Percentiles rank a stretch among this genome's conserved stretches.
Evolutionary conservation across 2,329 filamentous ascomycete genomes (phyloP).

Genomic region (Sporothrix brasiliensis): DNA sequence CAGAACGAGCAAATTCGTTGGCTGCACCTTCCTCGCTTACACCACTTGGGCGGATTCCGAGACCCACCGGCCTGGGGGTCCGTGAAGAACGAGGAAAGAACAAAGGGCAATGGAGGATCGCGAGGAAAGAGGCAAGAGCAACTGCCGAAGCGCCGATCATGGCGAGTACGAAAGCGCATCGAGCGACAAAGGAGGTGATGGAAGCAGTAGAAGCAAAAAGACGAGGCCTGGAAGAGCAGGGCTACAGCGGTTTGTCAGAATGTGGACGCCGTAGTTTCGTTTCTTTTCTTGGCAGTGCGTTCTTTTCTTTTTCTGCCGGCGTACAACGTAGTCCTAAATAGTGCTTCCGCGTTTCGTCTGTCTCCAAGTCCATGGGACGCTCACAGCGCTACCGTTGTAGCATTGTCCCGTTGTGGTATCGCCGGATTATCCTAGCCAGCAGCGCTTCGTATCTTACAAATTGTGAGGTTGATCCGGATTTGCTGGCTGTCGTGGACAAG

Average conservation of each 20-base stretch:
- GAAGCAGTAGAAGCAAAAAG: too few relatives aligned
- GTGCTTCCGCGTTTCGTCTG: not conserved
- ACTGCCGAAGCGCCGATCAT: too few relatives aligned
- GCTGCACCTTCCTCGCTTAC: not conserved
- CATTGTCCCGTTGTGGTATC: not conserved
- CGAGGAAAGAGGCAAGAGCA: too few relatives aligned
- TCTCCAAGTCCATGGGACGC: constrained; percentile 8
- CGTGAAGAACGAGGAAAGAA: not conserved
- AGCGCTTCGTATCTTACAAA: too few relatives aligned
- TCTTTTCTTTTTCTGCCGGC: too few relatives aligned
- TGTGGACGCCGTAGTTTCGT: too few relatives aligned
- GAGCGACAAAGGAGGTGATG: too few relatives aligned
- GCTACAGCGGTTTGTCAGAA: too few relatives aligned
- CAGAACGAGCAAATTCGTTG: not conserved
- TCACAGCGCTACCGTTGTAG: not conserved
- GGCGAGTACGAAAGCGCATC: too few relatives aligned
- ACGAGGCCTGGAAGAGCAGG: too few relatives aligned
- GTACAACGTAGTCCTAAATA: too few relatives aligned
- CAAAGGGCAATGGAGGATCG: not conserved
- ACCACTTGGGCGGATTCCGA: not conserved
- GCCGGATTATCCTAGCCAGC: not conserved
- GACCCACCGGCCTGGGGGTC: not conserved
- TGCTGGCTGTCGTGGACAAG: not conserved
- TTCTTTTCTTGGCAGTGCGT: too few relatives aligned
- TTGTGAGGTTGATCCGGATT: not conserved